Evolutionary conservation across 2,329 filamentous ascomycete genomes (phyloP).

Genomic region (Microdochium nivale): DNA sequence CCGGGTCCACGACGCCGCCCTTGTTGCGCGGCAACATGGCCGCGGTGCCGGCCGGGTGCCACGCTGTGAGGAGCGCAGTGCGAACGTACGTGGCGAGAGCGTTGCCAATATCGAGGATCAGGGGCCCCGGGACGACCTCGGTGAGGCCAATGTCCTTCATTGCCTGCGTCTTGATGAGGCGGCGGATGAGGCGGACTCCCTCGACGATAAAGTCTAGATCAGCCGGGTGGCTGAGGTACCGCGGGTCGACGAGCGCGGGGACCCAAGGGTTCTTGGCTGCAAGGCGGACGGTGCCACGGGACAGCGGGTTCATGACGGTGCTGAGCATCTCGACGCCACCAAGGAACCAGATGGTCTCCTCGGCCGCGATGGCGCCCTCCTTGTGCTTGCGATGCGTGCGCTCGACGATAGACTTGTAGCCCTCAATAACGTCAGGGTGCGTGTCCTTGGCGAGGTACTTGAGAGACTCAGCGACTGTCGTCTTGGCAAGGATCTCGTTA

Average conservation of each 20-base stretch:
- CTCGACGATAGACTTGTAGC: not conserved
- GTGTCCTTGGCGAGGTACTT: not conserved
- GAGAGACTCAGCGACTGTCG: not conserved
- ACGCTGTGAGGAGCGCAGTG: slow-evolving; percentile 1
- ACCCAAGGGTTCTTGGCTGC: slow-evolving; percentile 11
- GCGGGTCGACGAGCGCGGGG: slow-evolving; percentile 12
- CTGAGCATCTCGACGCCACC: slow-evolving; percentile 10
- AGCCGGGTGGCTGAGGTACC: slow-evolving; percentile 15
- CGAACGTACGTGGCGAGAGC: slow-evolving; percentile 1
- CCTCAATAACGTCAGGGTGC: slow-evolving; percentile 1
- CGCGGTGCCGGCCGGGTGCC: slow-evolving; percentile 36
- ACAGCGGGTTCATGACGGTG: slow-evolving; percentile 12
- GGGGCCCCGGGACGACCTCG: slow-evolving; percentile 10
- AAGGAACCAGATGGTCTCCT: slow-evolving; percentile 11
- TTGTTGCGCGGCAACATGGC: slow-evolving; percentile 40
- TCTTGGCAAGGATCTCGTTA: not conserved
- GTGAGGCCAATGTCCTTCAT: slow-evolving; percentile 11
- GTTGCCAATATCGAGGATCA: slow-evolving; percentile 1
- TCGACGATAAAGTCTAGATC: slow-evolving; percentile 15
- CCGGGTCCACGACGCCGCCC: slow-evolving; percentile 38
- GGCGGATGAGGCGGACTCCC: slow-evolving; percentile 12
- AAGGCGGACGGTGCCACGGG: slow-evolving; percentile 14
- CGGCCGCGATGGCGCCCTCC: slow-evolving; percentile 5
- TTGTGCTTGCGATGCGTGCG: not conserved
- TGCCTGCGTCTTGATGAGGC: slow-evolving; percentile 10